Evolutionary conservation across 192 early-diverging fungal genomes (phyloP).

Genomic region (Spizellomyces punctatus): DNA sequence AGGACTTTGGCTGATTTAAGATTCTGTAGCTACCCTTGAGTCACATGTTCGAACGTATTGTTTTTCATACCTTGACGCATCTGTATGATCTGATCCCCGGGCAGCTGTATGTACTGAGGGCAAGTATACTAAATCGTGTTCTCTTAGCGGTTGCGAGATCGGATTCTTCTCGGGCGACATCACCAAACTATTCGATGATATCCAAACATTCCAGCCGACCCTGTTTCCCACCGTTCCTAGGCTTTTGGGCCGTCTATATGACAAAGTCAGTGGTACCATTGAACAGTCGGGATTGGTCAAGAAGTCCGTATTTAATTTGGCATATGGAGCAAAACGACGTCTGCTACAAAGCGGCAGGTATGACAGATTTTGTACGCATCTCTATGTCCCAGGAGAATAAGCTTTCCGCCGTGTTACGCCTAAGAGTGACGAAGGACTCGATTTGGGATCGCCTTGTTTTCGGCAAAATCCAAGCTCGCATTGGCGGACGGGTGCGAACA

Average conservation of each 20-base stretch:
- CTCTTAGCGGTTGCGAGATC: slow-evolving; percentile 70
- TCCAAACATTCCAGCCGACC: slow-evolving; percentile 80
- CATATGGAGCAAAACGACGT: slow-evolving; percentile 52
- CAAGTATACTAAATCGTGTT: slow-evolving; percentile 21
- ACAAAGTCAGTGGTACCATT: slow-evolving; percentile 64
- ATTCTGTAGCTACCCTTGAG: slow-evolving; percentile 82
- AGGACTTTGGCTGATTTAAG: not conserved
- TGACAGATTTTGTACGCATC: not conserved
- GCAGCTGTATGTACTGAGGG: too few species aligned
- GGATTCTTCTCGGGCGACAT: slow-evolving; percentile 71
- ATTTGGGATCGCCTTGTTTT: slow-evolving; percentile 90
- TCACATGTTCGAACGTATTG: slow-evolving; percentile 84
- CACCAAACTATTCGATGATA: slow-evolving; percentile 79
- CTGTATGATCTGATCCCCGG: slow-evolving; percentile 58
- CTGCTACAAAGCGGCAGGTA: not conserved
- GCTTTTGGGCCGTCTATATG: slow-evolving; percentile 90
- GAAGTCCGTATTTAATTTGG: slow-evolving; percentile 45
- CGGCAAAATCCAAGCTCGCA: slow-evolving; percentile 73
- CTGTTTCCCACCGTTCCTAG: slow-evolving; percentile 91
- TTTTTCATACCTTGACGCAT: slow-evolving; percentile 54
- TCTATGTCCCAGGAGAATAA: not conserved
- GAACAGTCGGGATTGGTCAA: slow-evolving; percentile 31
- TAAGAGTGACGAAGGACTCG: slow-evolving; percentile 55
- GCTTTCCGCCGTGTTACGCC: not conserved
- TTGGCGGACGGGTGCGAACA: slow-evolving; percentile 65